Evolutionary conservation across 148 eudicot species (phyloP), one percentile per base, ranked within the genome.

Genomic region (Rhododendron vialii): DNA sequence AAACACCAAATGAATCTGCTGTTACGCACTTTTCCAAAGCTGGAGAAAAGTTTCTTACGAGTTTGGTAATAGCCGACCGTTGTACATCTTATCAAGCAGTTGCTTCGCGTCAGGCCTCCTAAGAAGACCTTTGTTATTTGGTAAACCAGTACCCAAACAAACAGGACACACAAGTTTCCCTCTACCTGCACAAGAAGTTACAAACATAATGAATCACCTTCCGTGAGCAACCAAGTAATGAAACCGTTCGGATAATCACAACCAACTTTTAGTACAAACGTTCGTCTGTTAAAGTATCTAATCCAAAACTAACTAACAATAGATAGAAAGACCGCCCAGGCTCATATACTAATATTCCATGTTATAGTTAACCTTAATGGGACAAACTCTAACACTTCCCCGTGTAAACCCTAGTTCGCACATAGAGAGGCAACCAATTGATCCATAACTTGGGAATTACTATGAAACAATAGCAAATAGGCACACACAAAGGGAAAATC

Each of bases 91-190:
- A 80, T 95, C 98, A n/a, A 97, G 96, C 87, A 95, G 87, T 85
- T 95, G 90, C 82, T 84, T 87, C 45, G 94, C 96, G 79, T 90
- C 99, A 30, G 99, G 99, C 88, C 99, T 90, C 89, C 99, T 90
- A 77, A 97, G 95, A 86, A 97, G 95, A 80, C 99, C 99, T 92
- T 97, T 97, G 89, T 97, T 97, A 86, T 97, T 97, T 15, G 99
- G 98, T 77, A 96, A 83, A 86, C 99, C 99, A 48, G 99, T 96
- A 48, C 99, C 99, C 86, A 97, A 87, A 86, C 99, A 97, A 79
- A 97, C 96, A 75, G 99, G 99, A 88, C 99, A 97, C 50, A 97
- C 99, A 53, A 97, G 94, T 88, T 95, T 97, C 82, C 99, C 99
- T 89, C 99, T 90, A 82, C 99, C 99, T 97, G 91, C 84, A 83